Evolutionary conservation across 768 basidiomycete genomes (phyloP).

Genomic region (Podaxis sp.): DNA sequence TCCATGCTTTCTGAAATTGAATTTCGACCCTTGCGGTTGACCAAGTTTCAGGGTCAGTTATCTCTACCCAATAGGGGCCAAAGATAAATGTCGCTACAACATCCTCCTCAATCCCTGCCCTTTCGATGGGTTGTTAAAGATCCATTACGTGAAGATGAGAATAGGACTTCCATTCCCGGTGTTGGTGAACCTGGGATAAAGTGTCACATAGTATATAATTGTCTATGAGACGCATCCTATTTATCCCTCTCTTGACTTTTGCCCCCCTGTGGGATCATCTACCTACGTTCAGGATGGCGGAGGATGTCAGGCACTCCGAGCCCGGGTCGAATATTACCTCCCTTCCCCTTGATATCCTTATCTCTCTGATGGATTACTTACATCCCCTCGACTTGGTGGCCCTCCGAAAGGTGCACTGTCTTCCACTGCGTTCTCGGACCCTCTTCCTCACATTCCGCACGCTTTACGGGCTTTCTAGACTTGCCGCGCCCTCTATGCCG

Average conservation of each 20-base stretch:
- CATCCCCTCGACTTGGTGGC: constrained; percentile 1
- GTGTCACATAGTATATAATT: no score
- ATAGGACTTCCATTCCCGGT: neutral
- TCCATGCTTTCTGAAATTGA: neutral
- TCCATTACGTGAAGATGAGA: neutral
- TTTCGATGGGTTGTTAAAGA: neutral
- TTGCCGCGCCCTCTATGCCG: constrained; percentile 8
- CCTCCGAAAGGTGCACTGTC: constrained; percentile 1
- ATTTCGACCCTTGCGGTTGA: neutral
- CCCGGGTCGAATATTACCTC: neutral
- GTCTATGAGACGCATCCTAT: no score
- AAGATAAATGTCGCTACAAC: neutral
- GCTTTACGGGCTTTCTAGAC: constrained; percentile 6
- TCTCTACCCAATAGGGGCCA: neutral
- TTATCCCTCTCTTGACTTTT: neutral
- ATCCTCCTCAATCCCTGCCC: neutral
- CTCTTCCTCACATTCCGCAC: neutral
- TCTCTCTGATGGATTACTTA: constrained; percentile 1
- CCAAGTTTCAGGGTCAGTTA: neutral
- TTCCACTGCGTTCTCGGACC: neutral
- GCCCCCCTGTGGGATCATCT: neutral
- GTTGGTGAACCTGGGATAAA: no score
- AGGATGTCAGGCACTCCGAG: neutral
- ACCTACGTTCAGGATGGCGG: neutral
- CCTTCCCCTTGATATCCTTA: constrained; percentile 5